phyloP scores from a whole-genome alignment of 2,329 filamentous ascomycete genomes.

The Fusarium fracticaudum region DNA sequence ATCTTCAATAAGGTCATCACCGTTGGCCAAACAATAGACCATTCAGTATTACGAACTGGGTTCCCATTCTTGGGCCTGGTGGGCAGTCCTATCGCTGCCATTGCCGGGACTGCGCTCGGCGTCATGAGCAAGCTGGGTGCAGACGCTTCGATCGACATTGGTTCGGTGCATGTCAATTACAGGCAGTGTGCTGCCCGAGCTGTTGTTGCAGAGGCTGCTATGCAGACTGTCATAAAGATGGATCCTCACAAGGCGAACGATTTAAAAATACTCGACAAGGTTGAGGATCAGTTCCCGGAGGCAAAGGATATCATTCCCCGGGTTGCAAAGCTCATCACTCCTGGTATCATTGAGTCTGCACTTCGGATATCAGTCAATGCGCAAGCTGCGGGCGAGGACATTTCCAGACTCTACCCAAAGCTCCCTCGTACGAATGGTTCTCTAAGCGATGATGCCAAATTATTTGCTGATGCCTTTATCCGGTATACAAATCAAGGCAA shows the following conservation, averaged over 20 bases:
- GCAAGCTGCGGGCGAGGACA: not conserved
- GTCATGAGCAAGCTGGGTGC: not conserved
- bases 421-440: rapidly evolving
- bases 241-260: not conserved
- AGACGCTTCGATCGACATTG: not conserved
- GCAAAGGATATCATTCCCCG: not conserved
- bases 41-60: not conserved
- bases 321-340: not conserved
- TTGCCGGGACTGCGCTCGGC: not conserved
- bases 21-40: not conserved
- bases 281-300: not conserved
- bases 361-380: not conserved
- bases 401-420: not conserved
- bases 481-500: not conserved
- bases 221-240: not conserved
- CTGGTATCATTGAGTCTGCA: rapidly evolving
- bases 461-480: not conserved
- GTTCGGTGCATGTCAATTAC: not conserved
- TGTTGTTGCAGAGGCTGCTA: not conserved
- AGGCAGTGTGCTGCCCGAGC: not conserved
- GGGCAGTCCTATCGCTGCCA: not conserved
- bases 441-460: rapidly evolving
- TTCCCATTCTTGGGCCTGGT: not conserved
- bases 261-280: not conserved
- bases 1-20: not conserved